Conservation (phyloP, 2,329 filamentous ascomycete genomes). For the Didymosphaeria variabile region DNA sequence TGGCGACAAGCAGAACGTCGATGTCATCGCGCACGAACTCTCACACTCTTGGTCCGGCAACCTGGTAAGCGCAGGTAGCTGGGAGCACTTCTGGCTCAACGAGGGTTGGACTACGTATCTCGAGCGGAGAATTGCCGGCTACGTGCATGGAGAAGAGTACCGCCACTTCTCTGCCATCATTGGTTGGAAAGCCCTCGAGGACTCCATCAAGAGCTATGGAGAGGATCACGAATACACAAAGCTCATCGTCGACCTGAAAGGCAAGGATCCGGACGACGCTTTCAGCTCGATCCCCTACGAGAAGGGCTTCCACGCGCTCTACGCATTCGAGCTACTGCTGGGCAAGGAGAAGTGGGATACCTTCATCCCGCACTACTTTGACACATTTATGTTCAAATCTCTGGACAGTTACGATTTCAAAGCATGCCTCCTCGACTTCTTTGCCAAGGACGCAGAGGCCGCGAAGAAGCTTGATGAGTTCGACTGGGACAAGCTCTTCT, state of each 20-base stretch:
- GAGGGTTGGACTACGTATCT: constrained; percentile 95
- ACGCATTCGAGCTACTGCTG: constrained; percentile 85
- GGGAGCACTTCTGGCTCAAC: constrained; percentile 79
- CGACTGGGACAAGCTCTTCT: constrained; percentile 92
- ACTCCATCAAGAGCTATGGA: constrained; percentile 81
- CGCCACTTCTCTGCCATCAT: constrained; percentile 96
- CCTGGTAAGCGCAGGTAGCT: constrained; percentile 78
- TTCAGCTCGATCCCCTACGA: constrained; percentile 95
- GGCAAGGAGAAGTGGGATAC: constrained; percentile 89
- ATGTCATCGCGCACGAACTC: constrained; percentile 91
- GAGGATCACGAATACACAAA: constrained; percentile 92
- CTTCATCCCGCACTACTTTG: constrained; percentile 96
- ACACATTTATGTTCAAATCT: constrained; percentile 82
- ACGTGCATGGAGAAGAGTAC: constrained; percentile 81
- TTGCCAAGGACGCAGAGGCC: constrained; percentile 70
- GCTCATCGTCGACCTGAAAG: constrained; percentile 84
- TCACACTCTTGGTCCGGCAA: constrained; percentile 88
- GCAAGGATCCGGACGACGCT: constrained; percentile 92
- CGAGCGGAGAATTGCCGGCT: constrained; percentile 82
- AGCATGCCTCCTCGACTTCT: constrained; percentile 85
- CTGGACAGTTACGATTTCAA: constrained; percentile 96
- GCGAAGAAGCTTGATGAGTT: constrained; percentile 73
- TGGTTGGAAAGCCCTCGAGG: constrained; percentile 89
- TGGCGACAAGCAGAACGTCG: constrained; percentile 83
- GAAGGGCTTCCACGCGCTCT: constrained; percentile 95